Evolutionary conservation across 2,329 filamentous ascomycete genomes (phyloP).

Genomic region (Colletotrichum sp.): DNA sequence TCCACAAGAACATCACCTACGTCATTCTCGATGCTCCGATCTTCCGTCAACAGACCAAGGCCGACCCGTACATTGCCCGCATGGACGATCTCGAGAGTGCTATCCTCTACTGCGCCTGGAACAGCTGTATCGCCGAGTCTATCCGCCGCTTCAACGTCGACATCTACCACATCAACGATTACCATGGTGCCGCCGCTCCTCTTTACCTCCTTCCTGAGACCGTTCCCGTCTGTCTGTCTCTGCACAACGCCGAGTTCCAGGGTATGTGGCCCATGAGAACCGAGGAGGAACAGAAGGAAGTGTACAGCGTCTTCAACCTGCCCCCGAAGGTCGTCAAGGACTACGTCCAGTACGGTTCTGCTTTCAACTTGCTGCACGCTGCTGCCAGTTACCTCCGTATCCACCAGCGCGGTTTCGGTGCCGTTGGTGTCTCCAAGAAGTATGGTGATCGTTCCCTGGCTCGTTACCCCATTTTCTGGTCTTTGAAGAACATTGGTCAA

Average conservation of each 20-base stretch:
- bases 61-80: slow-evolving; percentile 68
- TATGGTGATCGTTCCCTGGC: slow-evolving; percentile 71
- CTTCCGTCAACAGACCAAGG: slow-evolving; percentile 67
- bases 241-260: slow-evolving; percentile 75
- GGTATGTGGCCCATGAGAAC: slow-evolving; percentile 72
- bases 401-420: slow-evolving; percentile 71
- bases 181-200: slow-evolving; percentile 67
- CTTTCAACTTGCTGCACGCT: slow-evolving; percentile 73
- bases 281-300: slow-evolving; percentile 64
- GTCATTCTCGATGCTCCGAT: slow-evolving; percentile 71
- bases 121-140: slow-evolving; percentile 70
- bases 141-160: slow-evolving; percentile 67
- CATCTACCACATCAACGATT: slow-evolving; percentile 72
- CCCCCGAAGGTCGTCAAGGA: slow-evolving; percentile 58
- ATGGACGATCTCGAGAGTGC: slow-evolving; percentile 75
- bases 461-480: slow-evolving; percentile 74
- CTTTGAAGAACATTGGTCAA: slow-evolving; percentile 65
- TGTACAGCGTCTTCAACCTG: slow-evolving; percentile 70
- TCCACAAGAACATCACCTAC: slow-evolving; percentile 69
- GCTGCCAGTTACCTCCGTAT: slow-evolving; percentile 69
- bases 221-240: slow-evolving; percentile 66
- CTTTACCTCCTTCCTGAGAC: slow-evolving; percentile 68
- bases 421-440: slow-evolving; percentile 72
- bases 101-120: slow-evolving; percentile 74
- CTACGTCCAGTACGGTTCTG: slow-evolving; percentile 72